Evolutionary conservation across 2,329 filamentous ascomycete species (phyloP).

Genomic region (Berkeleyomyces basicola): DNA sequence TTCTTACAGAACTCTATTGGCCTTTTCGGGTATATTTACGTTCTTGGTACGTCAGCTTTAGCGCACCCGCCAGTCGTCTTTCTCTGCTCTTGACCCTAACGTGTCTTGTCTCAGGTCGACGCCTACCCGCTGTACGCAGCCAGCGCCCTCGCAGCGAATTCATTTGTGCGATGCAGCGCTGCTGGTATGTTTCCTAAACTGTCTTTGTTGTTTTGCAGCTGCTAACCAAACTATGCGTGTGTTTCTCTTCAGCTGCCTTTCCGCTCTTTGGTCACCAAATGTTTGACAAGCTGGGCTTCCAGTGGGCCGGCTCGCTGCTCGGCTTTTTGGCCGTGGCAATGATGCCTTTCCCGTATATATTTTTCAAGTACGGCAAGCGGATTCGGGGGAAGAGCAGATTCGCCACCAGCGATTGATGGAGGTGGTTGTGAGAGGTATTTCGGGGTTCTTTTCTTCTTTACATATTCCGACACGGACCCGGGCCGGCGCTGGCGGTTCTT

Average conservation of each 20-base stretch:
- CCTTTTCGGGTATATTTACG: conserved; percentile 74
- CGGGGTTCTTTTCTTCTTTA: neutral
- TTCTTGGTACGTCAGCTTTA: conserved; percentile 45
- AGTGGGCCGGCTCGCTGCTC: conserved; percentile 49
- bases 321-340: conserved; percentile 45
- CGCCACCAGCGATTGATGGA: conserved; percentile 21
- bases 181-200: conserved; percentile 33
- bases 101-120: conserved; percentile 36
- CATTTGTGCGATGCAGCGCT: conserved; percentile 61
- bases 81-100: conserved; percentile 4
- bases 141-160: conserved; percentile 67
- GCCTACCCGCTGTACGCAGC: conserved; percentile 63
- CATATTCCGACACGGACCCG: neutral
- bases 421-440: neutral
- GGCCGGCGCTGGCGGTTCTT: neutral
- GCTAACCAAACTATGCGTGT: conserved; percentile 2
- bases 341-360: conserved; percentile 47
- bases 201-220: conserved; percentile 1
- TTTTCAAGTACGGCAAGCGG: conserved; percentile 42
- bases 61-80: neutral
- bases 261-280: conserved; percentile 60
- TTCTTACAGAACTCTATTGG: conserved; percentile 48
- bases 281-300: conserved; percentile 51
- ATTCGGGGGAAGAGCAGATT: conserved; percentile 39
- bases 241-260: conserved; percentile 41